Base-by-base conservation (phyloP, 306 rosid genomes). In the Vigna reflexopilosa region DNA sequence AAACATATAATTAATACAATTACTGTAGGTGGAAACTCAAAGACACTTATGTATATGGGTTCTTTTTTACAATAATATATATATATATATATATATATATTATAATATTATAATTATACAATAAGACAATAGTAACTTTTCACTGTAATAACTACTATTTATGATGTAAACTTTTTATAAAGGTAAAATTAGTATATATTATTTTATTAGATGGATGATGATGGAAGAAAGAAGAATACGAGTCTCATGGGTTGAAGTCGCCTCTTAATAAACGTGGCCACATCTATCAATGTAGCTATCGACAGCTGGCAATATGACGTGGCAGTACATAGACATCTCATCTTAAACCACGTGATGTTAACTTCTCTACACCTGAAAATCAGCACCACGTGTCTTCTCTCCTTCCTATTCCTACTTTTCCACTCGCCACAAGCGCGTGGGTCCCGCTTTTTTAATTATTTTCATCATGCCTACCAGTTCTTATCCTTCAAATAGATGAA, bases 291-390 rank as follows among this genome's bases (percentile, higher is more conserved):
- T 75, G 57, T 32, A 67, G n/a, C 69, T 69, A 68, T 73, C 82
- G 59, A 85, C 83, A 80, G 87, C 77, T 50, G 73, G 73, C 49
- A 48, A 15, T 54, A 2, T 79, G 80, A 77, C 54, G 87, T 83
- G 89, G 82, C 77, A 20, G 0, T 32, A 19, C 55, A 9, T 51
- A 15, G 78, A 67, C 85, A 68, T 77, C 51, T 65, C 72, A 70
- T 73, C 56, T 64, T 52, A 19, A 40, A 34, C 67, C 87, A 87
- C 84, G 82, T 81, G 92, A 85, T 20, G 13, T 11, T 67, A 17
- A 66, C 51, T 2, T 38, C 24, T 38, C 24, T 65, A 9, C 36
- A 30, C 65, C 72, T 30, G 34, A 30, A 30, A 70, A 28, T 34
- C 28, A 65, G 15, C 38, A 28, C 80, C 87, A 86, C 87, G 88